A percentile compares a stretch with the other conserved stretches of the same genome.
phyloP scores from a whole-genome alignment of 805 yeast species.

The Lipomyces japonicus region DNA sequence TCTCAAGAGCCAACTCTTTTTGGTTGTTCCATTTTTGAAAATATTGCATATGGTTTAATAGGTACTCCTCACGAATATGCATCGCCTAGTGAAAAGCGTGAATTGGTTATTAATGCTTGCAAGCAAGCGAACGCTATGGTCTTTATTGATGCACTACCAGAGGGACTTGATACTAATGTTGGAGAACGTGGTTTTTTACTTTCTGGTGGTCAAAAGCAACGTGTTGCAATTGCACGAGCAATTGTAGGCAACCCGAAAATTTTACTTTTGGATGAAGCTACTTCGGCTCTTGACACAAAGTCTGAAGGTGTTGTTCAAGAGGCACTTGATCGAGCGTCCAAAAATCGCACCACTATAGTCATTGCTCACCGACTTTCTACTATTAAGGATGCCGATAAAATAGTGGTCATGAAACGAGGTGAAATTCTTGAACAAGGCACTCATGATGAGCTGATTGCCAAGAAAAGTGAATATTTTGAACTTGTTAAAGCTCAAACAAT shows the following conservation, averaged over 20 bases:
- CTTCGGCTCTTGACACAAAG: conserved; percentile 61
- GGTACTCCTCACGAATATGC: conserved; percentile 36
- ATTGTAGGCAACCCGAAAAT: conserved; percentile 53
- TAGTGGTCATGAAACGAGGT: conserved; percentile 45
- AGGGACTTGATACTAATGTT: conserved; percentile 46
- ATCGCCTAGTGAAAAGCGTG: conserved; percentile 39
- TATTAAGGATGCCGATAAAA: conserved; percentile 47
- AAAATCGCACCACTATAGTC: conserved; percentile 45
- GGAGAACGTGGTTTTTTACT: conserved; percentile 59
- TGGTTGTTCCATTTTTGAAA: conserved; percentile 76
- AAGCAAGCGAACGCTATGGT: conserved; percentile 50
- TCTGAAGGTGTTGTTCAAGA: conserved; percentile 58
- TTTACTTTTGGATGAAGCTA: conserved; percentile 61
- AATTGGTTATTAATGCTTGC: conserved; percentile 44
- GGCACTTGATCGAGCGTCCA: conserved; percentile 42
- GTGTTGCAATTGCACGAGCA: conserved; percentile 64
- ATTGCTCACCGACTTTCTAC: conserved; percentile 54
- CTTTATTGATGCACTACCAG: conserved; percentile 52
- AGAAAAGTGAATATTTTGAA: conserved; percentile 30
- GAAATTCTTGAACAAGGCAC: conserved; percentile 45
- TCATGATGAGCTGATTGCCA: conserved; percentile 35
- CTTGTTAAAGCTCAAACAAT: conserved; percentile 35
- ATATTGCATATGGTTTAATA: conserved; percentile 69
- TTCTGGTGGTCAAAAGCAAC: conserved; percentile 66
- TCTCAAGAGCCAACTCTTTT: conserved; percentile 60